Evolutionary conservation across 2,329 filamentous ascomycete genomes (phyloP), one percentile per base, ranked within the genome.

Genomic region (Emydomyces testavorans): DNA sequence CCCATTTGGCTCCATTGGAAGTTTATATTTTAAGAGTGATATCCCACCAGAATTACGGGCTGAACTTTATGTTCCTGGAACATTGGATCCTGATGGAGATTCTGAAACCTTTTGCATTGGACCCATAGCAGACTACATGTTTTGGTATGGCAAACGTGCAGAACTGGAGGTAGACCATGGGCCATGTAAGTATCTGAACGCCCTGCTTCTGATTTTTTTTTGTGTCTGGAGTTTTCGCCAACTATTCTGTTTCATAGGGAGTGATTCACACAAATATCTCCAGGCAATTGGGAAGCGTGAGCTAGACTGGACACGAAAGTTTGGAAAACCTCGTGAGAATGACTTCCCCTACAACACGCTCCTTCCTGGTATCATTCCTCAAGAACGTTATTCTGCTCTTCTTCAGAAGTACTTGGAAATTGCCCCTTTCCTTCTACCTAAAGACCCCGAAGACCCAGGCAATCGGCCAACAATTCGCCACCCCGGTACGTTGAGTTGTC

Each of bases 101-200:
- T 52, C 29, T 13, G 34, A 50, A 6, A 34, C 35, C 2, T 56
- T 49, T 34, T 56, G 53, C 47, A 55, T 55, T 45, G 54, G 54
- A 2, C 54, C 54, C 0, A 46, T 38, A 18, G 50, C 53, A 1
- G 58, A 60, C 50, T 58, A 60, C 36, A 60, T 58, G 58, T 60
- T 61, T 48, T 60, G 55, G 56, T 54, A 56, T 51, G 55, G 55
- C 2, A 41, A 56, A 46, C 52, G 53, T 34, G 48, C 49, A 0
- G 38, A 55, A 10, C 32, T 58, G 20, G 46, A 56, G 8, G 2
- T 58, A 3, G 45, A 57, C 47, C 48, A 52, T 29, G 57, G 58
- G 18, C 58, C 56, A 26, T 59, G 58, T 60, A 54, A 52, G 54
- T 35, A 44, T 38, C n/a, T 42, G 11, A 29, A n/a, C 35, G 24